Evolutionary conservation across 1,139 yeast species (phyloP).

Genomic region (Kurtzmaniella quercitrusa): DNA sequence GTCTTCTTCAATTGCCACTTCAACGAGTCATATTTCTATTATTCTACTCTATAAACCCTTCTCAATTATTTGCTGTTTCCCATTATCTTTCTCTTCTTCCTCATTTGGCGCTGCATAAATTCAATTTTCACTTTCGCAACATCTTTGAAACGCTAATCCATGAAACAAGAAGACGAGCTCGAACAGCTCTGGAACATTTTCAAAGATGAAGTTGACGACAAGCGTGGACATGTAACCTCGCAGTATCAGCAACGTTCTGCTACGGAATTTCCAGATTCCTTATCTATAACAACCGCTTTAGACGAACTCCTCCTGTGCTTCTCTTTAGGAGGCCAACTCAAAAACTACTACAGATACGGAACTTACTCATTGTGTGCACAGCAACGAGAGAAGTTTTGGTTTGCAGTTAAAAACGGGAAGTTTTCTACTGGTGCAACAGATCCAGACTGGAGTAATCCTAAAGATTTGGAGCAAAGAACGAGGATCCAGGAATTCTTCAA

Average conservation of each 20-base stretch:
- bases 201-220: conserved; percentile 30
- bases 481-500: conserved; percentile 71
- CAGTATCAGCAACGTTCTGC: conserved; percentile 21
- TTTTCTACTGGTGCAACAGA: conserved; percentile 12
- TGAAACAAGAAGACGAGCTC: conserved; percentile 26
- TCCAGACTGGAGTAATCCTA: conserved; percentile 17
- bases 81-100: background rate
- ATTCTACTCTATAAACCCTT: too few relatives aligned
- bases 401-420: conserved; percentile 62
- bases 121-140: background rate
- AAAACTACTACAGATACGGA: conserved; percentile 81
- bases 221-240: conserved; percentile 26
- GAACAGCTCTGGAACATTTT: conserved; percentile 32
- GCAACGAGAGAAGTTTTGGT: conserved; percentile 73
- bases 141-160: background rate
- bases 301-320: conserved; percentile 84
- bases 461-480: conserved; percentile 43
- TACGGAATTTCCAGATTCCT: conserved; percentile 27
- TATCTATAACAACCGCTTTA: conserved; percentile 63
- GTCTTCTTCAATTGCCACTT: too few relatives aligned
- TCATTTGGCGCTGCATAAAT: background rate
- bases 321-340: conserved; percentile 83
- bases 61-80: background rate
- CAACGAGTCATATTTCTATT: too few relatives aligned
- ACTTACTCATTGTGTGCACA: conserved; percentile 65